Conservation (phyloP, 805 yeast species). For the Candida broadrunensis region DNA sequence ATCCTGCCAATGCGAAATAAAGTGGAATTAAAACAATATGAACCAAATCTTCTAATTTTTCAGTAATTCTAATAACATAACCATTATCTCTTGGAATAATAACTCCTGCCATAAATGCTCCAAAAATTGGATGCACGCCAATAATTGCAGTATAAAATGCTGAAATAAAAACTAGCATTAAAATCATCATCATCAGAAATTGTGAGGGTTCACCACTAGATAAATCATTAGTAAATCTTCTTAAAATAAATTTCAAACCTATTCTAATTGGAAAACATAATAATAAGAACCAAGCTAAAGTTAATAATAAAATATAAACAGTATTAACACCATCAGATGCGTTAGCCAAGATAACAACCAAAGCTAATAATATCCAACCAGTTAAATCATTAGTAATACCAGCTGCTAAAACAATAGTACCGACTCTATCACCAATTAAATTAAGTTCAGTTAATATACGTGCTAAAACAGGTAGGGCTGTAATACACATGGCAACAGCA, state of each 20-base stretch:
- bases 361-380: conserved; percentile 79
- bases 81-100: conserved; percentile 76
- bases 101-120: conserved; percentile 76
- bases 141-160: conserved; percentile 80
- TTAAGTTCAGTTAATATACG: conserved; percentile 74
- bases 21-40: conserved; percentile 70
- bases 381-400: conserved; percentile 77
- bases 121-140: conserved; percentile 85
- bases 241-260: conserved; percentile 43
- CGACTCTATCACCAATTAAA: conserved; percentile 68
- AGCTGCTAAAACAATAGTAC: conserved; percentile 70
- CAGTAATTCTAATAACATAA: conserved; percentile 65
- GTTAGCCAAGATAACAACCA: conserved; percentile 74
- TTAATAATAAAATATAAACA: conserved; percentile 62
- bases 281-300: conserved; percentile 67
- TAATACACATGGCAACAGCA: conserved; percentile 79
- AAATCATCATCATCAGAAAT: conserved; percentile 51
- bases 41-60: conserved; percentile 75
- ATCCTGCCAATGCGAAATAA: conserved; percentile 78
- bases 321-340: conserved; percentile 67
- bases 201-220: conserved; percentile 62
- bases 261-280: conserved; percentile 56
- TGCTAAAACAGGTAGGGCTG: conserved; percentile 83
- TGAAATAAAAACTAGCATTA: conserved; percentile 58
- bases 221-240: conserved; percentile 50